phyloP scores from a whole-genome alignment of 345 rosid genomes.

The Anacardium occidentale region DNA sequence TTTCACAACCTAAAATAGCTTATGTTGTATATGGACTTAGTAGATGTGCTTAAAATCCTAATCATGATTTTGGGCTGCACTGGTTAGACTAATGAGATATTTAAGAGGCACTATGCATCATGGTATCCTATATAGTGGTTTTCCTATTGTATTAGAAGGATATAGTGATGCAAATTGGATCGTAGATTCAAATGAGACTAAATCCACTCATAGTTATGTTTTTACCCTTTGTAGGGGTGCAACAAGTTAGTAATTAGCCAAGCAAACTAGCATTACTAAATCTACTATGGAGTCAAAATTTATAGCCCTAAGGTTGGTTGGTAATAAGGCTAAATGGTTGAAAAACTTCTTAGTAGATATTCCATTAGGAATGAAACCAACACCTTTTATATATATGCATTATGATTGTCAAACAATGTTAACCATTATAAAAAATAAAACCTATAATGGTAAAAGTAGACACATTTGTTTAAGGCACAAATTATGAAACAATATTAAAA shows the following conservation, averaged over 20 bases:
- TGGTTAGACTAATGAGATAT: too few relatives aligned
- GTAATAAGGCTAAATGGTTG: not conserved
- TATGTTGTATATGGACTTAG: too few relatives aligned
- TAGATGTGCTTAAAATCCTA: too few relatives aligned
- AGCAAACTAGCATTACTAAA: not conserved
- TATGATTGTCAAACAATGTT: not conserved
- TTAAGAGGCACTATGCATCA: too few relatives aligned
- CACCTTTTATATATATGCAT: not conserved
- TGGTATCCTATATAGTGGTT: rapidly evolving
- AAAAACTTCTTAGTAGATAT: not conserved
- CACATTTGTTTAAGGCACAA: not conserved
- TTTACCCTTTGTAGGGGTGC: not conserved
- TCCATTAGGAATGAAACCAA: not conserved
- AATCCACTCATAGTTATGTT: not conserved
- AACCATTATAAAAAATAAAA: not conserved
- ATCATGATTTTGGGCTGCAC: too few relatives aligned
- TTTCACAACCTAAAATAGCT: too few relatives aligned
- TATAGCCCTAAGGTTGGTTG: not conserved
- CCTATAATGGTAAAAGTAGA: too few relatives aligned
- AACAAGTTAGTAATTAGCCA: not conserved
- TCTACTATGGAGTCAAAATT: not conserved
- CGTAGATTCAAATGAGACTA: not conserved
- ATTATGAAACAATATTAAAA: not conserved
- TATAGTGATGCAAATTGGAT: not conserved
- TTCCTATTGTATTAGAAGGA: not conserved